A percentile compares a stretch with the other conserved stretches of the same genome.
These are phyloP conservation scores for Helicocarpus griseus DNA, from an alignment of 2,329 filamentous ascomycete genomes.

Conservation along the genomic window DNA sequence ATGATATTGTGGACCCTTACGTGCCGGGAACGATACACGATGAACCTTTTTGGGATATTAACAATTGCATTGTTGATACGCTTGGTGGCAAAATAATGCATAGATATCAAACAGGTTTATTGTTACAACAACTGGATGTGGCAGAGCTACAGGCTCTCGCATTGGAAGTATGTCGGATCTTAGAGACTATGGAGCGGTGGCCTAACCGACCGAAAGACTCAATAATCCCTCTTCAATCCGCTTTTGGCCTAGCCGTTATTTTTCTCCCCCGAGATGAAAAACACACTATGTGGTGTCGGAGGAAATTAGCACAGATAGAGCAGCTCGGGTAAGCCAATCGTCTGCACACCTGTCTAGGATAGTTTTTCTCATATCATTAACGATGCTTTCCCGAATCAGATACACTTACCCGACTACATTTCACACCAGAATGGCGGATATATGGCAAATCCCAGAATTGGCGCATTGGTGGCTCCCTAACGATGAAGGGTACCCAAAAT, in stretches of 20 bases:
- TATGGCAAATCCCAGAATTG: slow-evolving; percentile 63
- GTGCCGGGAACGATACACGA: slow-evolving; percentile 59
- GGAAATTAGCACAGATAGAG: slow-evolving; percentile 71
- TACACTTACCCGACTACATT: slow-evolving; percentile 73
- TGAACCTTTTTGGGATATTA: slow-evolving; percentile 63
- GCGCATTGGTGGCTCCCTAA: slow-evolving; percentile 80
- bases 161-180: slow-evolving; percentile 63
- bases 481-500: slow-evolving; percentile 62
- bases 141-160: slow-evolving; percentile 53
- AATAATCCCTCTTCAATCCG: slow-evolving; percentile 63
- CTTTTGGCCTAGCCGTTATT: slow-evolving; percentile 63
- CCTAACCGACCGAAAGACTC: slow-evolving; percentile 60
- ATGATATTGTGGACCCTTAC: slow-evolving; percentile 67
- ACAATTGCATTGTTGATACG: slow-evolving; percentile 66
- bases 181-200: slow-evolving; percentile 67
- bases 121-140: slow-evolving; percentile 41
- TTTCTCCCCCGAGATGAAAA: slow-evolving; percentile 68
- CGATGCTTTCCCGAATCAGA: slow-evolving; percentile 37
- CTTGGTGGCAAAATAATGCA: slow-evolving; percentile 73
- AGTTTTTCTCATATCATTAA: neutral
- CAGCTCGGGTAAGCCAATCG: slow-evolving; percentile 56
- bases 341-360: neutral
- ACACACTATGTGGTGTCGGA: slow-evolving; percentile 69
- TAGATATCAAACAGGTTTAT: slow-evolving; percentile 58
- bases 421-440: slow-evolving; percentile 62